Percentiles rank a stretch among this genome's conserved stretches.
Conservation (phyloP, 169 alveolate species). For the Toxoplasma gondii region DNA sequence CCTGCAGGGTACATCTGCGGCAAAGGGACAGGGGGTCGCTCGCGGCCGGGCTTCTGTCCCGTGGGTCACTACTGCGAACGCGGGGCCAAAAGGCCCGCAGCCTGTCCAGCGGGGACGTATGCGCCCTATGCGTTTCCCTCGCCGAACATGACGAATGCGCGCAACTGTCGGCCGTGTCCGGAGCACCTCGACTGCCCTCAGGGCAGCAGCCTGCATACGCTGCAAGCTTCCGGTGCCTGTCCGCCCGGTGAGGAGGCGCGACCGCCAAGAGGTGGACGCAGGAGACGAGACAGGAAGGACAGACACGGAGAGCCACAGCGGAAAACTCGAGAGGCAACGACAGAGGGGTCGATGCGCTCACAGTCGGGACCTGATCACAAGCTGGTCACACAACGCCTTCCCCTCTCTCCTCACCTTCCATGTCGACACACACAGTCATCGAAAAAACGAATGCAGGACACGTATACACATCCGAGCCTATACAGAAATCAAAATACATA, state of each 20-base stretch:
- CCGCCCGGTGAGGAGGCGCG: not conserved
- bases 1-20: not conserved
- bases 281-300: no score
- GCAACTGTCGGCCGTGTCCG: slow-evolving; percentile 20
- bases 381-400: no score
- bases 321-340: no score
- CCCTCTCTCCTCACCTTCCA: no score
- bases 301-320: no score
- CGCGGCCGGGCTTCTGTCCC: not conserved
- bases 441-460: not conserved
- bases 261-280: no score
- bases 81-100: not conserved
- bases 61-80: not conserved
- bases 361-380: no score
- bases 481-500: not conserved
- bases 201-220: not conserved
- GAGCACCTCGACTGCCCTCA: not conserved
- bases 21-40: not conserved
- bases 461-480: not conserved
- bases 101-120: slow-evolving; percentile 18
- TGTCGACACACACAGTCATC: no score
- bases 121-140: not conserved
- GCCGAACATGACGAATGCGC: not conserved
- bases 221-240: not conserved
- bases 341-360: no score